Base-by-base conservation (phyloP, 2,329 filamentous ascomycete species). In the Tricladium varicosporioides region DNA sequence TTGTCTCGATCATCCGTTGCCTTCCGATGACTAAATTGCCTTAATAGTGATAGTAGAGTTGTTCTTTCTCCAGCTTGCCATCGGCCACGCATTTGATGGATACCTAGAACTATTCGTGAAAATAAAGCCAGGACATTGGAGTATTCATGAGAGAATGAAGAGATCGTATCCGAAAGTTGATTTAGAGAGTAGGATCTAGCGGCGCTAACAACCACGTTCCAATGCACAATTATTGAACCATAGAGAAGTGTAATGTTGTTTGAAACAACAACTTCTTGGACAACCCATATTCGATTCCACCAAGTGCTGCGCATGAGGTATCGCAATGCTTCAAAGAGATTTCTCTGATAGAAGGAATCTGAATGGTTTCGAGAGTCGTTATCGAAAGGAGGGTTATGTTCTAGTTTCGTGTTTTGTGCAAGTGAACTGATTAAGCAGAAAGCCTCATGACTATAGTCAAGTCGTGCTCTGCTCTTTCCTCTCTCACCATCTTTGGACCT, bases 121-220 rank as follows among this genome's bases (percentile, higher is more conserved):
- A 62, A 62, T 15, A 36, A 44, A 1, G 19, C n/a, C 1, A 62
- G 32, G 14, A 51, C 36, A 9, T 4, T 51, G n/a, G 57, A 54
- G 9, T 61, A 47, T 19, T 57, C 51, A 1, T 22, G 19, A 2
- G 16, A 51, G 13, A 54, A 57, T 1, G n/a, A n/a, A n/a, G n/a
- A n/a, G n/a, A n/a, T n/a, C n/a, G n/a, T n/a, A n/a, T n/a, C n/a
- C n/a, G n/a, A n/a, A n/a, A n/a, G n/a, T n/a, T n/a, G n/a, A n/a
- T n/a, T n/a, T n/a, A n/a, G n/a, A n/a, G n/a, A n/a, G n/a, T 54
- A 46, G 16, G 31, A 15, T 5, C 10, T 18, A 2, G 58, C 55
- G 3, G 58, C 58, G 54, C 43, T 52, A 56, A 69, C 70, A 61
- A 71, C 69, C 36, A 70, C 31, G 31, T 56, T 43, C 60, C 58